Evolutionary conservation across 345 rosid genomes (phyloP).

Genomic region (Bruguiera parviflora): DNA sequence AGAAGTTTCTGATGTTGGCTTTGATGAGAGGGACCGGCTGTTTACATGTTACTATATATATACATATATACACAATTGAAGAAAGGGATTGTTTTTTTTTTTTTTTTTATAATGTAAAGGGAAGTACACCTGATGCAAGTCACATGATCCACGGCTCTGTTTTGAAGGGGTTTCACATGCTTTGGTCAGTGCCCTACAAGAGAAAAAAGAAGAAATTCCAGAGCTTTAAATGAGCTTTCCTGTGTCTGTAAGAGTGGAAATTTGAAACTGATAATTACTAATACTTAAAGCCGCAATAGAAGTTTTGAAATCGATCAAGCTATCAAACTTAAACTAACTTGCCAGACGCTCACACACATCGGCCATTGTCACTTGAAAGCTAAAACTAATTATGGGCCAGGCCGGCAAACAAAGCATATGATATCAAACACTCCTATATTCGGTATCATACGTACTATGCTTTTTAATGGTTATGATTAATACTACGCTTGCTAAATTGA

Average conservation of each 20-base stretch:
- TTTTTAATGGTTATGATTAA: too few species aligned
- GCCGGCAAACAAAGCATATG: too few species aligned
- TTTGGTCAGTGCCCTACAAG: slow-evolving; percentile 19
- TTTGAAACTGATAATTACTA: not conserved
- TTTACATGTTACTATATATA: not conserved
- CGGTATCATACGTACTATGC: too few species aligned
- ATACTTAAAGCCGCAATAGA: not conserved
- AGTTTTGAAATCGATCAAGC: not conserved
- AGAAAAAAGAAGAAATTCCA: not conserved
- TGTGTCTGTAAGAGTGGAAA: too few species aligned
- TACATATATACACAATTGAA: too few species aligned
- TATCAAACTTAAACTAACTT: not conserved
- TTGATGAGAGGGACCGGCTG: not conserved
- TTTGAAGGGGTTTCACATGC: slow-evolving; percentile 39
- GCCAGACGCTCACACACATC: not conserved
- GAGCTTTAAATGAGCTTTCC: not conserved
- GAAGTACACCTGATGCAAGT: slow-evolving; percentile 41
- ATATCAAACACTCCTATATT: too few species aligned
- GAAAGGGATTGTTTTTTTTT: not conserved
- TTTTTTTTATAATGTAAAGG: slow-evolving; percentile 31
- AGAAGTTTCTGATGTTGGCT: not conserved
- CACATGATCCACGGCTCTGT: slow-evolving; percentile 71
- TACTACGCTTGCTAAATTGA: too few species aligned
- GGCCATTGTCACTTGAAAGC: too few species aligned
- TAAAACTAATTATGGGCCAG: too few species aligned